Evolutionary conservation across 1,284 basidiomycete species (phyloP), one percentile per base, ranked within the genome.

Genomic region (Fistulinella cinereoalba): DNA sequence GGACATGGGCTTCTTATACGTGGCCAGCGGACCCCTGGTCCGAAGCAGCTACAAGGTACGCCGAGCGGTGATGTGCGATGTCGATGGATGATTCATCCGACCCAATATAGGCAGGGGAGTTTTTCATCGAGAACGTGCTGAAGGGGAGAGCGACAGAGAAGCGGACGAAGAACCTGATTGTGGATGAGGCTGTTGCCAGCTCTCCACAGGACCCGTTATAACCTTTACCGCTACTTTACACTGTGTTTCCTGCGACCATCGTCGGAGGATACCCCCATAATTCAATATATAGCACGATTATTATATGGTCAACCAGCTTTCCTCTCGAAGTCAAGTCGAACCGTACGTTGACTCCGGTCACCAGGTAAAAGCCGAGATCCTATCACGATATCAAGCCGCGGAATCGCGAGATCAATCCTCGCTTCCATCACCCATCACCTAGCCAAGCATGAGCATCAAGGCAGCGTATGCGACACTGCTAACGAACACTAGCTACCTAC

Each of bases 21-120:
- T 98, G 29, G 97, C 97, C 3, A 93, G 90, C 63, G 97, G 97
- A 0, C 97, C 97, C 8, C 74, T 99, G 21, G 96, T 99, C 24
- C 79, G 97, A 49, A 96, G 92, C 62, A 94, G 90, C 60, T 99
- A 99, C 71, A 98, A 98, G 85, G 95, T 87, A 56, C 51, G 75
- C 41, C 50, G 18, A 33, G 43, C 24, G 21, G 32, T 27, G 28
- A 43, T 28, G 19, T 37, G 19, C 42, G 42, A 43, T 24, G 10
- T 41, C 13, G n/a, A n/a, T n/a, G n/a, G n/a, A n/a, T n/a, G 39
- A 48, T 27, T 49, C 2, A 53, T 40, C 24, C 41, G 53, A 49
- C 32, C 19, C 45, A 39, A 18, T 23, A 1, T 49, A 92, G 90
- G 92, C 92, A 22, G 92, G 92, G 27, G 92, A 95, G 64, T 95